Evolutionary conservation across 176 grass and related monocot genomes (phyloP).

Genomic region (Triticum turgidum): DNA sequence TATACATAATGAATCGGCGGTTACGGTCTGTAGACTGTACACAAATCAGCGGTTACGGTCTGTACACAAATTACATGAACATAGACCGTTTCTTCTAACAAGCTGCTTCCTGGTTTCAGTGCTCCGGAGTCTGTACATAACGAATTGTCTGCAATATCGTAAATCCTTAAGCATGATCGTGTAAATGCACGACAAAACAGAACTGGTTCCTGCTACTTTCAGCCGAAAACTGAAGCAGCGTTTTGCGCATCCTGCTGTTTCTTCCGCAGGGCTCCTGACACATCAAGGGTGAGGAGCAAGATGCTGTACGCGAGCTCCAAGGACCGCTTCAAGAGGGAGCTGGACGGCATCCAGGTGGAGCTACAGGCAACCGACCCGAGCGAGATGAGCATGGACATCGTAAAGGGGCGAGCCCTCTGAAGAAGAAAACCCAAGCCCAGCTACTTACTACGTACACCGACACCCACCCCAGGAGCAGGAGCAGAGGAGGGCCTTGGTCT

Average conservation of each 20-base stretch:
- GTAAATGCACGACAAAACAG: neutral
- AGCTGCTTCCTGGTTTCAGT: neutral
- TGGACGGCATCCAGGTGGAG: constrained; percentile 94
- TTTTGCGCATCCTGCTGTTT: neutral
- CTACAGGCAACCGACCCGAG: constrained; percentile 93
- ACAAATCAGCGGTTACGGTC: too few relatives aligned
- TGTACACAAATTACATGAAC: too few relatives aligned
- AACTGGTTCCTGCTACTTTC: neutral
- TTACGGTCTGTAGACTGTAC: too few relatives aligned
- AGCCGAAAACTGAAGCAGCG: constrained; percentile 16
- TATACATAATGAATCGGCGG: too few relatives aligned
- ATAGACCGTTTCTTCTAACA: neutral
- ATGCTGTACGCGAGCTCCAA: constrained; percentile 96
- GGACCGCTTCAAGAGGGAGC: constrained; percentile 95
- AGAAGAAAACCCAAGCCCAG: neutral
- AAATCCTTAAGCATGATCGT: constrained; percentile 10
- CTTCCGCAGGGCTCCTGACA: constrained; percentile 70
- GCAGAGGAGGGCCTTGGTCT: constrained; percentile 16
- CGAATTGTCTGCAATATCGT: neutral
- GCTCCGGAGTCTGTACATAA: neutral
- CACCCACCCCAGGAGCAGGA: constrained; percentile 18
- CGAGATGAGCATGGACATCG: constrained; percentile 97
- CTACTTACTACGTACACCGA: neutral
- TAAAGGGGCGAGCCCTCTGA: constrained; percentile 83
- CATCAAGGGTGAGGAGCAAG: constrained; percentile 84